Base-by-base conservation (phyloP, 305 asterid genomes). In the Fraxinus platypoda region DNA sequence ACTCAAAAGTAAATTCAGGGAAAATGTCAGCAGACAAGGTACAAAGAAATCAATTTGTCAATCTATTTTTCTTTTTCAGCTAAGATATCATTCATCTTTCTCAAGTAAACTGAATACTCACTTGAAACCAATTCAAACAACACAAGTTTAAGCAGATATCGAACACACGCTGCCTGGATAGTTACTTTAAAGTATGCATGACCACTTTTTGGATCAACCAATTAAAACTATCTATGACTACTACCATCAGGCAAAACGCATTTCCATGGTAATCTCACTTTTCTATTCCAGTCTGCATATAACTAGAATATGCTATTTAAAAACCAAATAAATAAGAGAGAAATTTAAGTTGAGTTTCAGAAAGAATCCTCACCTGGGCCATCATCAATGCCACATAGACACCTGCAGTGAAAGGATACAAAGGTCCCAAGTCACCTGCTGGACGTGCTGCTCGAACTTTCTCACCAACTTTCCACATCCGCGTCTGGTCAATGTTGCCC, bases 401-500 rank as follows among this genome's bases (percentile, higher is more conserved):
- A 84, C 98, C 98, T 28, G 98, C 98, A 17, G 98, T 95, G 91
- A 95, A 95, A 78, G 98, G 97, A 84, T 91, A 91, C 31, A 94
- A 88, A 73, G 97, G 97, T 46, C 98, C 98, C 86, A 95, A 84
- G 88, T 95, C 98, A 79, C 98, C 98, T 0, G 93, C 93, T 15
- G 92, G 94, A 0, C 97, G 94, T 38, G 81, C 80, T 1, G 97
- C 91, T 41, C 98, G 85, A 7, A 95, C 98, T 0, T 90, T 90
- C 89, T 95, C 97, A 83, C 98, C 98, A 8, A 95, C 97, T 76
- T 87, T 95, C 98, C 98, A 95, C 98, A 95, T 93, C 83, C 97
- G 87, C 13, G 98, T 95, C 86, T 91, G 94, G 70, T 95, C 98
- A 79, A 95, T 95, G 76, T 95, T 95, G 73, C 98, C 98, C 98